These are phyloP conservation scores for Candida nonsorbophila DNA, from an alignment of 805 yeast genomes.

Conservation along the genomic window DNA sequence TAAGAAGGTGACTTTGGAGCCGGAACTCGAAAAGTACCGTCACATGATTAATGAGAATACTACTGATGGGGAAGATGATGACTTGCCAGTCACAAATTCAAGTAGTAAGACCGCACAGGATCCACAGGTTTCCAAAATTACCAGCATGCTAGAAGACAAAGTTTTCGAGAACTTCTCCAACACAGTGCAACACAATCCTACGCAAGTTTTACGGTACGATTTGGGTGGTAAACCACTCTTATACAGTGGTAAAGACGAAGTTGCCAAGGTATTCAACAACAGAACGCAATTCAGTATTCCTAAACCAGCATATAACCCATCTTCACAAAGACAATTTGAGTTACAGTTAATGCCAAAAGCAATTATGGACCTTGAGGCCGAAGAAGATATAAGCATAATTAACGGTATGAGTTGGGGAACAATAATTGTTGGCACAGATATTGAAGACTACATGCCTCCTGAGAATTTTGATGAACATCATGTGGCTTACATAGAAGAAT, in stretches of 20 bases:
- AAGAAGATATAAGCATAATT: slow-evolving; percentile 28
- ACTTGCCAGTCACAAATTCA: slow-evolving; percentile 1
- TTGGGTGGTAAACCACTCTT: slow-evolving; percentile 73
- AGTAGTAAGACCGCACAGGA: slow-evolving; percentile 7
- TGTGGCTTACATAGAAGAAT: slow-evolving; percentile 79
- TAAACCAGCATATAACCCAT: slow-evolving; percentile 54
- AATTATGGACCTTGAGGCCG: slow-evolving; percentile 72
- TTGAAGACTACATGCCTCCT: slow-evolving; percentile 54
- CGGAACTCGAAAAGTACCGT: slow-evolving; percentile 43
- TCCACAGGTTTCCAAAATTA: slow-evolving; percentile 19
- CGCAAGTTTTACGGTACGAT: slow-evolving; percentile 83
- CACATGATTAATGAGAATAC: slow-evolving; percentile 44
- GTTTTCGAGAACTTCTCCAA: slow-evolving; percentile 76
- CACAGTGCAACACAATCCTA: slow-evolving; percentile 73
- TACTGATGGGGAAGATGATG: slow-evolving; percentile 34
- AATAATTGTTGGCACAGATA: slow-evolving; percentile 73
- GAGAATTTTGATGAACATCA: slow-evolving; percentile 47
- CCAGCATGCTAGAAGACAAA: slow-evolving; percentile 58
- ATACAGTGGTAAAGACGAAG: slow-evolving; percentile 59
- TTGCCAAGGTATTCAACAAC: slow-evolving; percentile 25
- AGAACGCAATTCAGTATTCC: slow-evolving; percentile 36
- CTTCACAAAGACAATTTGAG: slow-evolving; percentile 64
- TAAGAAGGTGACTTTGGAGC: slow-evolving; percentile 47
- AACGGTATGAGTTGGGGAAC: slow-evolving; percentile 99
- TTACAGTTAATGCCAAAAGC: slow-evolving; percentile 93